Evolutionary conservation across 2,329 filamentous ascomycete species (phyloP), one percentile per base, ranked within the genome.

Genomic region (Didymella segeticola): DNA sequence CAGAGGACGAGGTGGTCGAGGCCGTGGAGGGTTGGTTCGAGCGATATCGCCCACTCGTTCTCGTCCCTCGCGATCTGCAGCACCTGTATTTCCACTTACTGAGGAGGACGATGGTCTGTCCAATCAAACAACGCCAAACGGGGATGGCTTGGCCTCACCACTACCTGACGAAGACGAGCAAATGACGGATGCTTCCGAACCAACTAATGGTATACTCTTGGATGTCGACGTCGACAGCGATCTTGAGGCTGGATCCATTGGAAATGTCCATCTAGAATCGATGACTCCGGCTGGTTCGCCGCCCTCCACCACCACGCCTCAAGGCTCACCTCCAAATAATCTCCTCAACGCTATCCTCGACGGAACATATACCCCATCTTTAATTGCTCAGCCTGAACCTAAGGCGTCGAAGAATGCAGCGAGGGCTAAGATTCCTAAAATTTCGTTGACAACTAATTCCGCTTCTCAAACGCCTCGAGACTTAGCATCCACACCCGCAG

Each of bases 101-200:
- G 71, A 74, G 62, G 70, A 70, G 43, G 69, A 73, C 56, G 71
- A 73, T 43, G 60, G 63, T 47, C 55, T 61, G 51, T 68, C 72
- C 65, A 73, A 73, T 70, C 65, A 73, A 53, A 62, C 56, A 19
- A 70, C 71, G 36, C 62, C 66, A 39, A 64, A 58, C 38, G 62
- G 53, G 47, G 70, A 43, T 4, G 26, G 39, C 47, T 51, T 51
- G 47, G 39, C 47, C 20, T 43, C 63, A 48, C 58, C 58, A 38
- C 58, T 64, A 34, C 46, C 45, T 31, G 50, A 64, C 42, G 60
- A 65, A 49, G 63, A 66, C 37, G 53, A 62, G 14, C 43, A 45
- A 27, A 56, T 55, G 23, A 50, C 52, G 14, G 55, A 59, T 14
- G 45, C 49, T 11, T 61, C 62, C n/a, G 60, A 64, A 19, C 34